A percentile compares a stretch with the other conserved stretches of the same genome.
phyloP scores from a whole-genome alignment of 1,139 yeast species.

The Spathaspora sp. region DNA sequence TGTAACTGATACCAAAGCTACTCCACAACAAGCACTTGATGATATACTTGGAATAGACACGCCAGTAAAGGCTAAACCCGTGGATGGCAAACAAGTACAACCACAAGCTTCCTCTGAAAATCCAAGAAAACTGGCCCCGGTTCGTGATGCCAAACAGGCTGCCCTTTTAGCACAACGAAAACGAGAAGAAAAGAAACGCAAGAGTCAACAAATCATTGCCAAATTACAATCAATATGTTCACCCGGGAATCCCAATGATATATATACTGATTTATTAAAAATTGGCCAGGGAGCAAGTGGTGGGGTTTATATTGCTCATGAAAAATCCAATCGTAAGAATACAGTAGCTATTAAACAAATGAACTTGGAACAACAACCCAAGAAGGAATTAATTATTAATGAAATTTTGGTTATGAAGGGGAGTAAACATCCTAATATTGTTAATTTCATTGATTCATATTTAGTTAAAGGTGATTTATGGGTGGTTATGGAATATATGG shows the following conservation, averaged over 20 bases:
- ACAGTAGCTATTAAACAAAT: conserved; percentile 94
- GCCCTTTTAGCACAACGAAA: conserved; percentile 62
- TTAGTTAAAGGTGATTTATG: conserved; percentile 75
- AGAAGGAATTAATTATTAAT: conserved; percentile 90
- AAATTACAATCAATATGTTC: conserved; percentile 78
- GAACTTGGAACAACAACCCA: conserved; percentile 90
- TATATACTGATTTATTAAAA: conserved; percentile 69
- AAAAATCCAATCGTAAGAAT: conserved; percentile 48
- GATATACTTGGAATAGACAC: conserved; percentile 14
- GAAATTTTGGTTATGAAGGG: conserved; percentile 95
- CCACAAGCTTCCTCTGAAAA: conserved; percentile 5
- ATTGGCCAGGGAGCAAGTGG: conserved; percentile 99
- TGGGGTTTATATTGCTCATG: conserved; percentile 92
- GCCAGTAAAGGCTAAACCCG: no score
- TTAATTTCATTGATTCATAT: conserved; percentile 85
- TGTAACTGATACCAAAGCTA: conserved; percentile 9
- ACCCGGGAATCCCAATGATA: conserved; percentile 79
- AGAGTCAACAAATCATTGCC: conserved; percentile 67
- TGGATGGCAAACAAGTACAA: conserved; percentile 12
- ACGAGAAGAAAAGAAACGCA: conserved; percentile 70
- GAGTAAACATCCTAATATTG: conserved; percentile 85
- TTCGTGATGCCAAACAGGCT: conserved; percentile 56
- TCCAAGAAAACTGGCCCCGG: conserved; percentile 30
- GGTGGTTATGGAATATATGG: conserved; percentile 99
- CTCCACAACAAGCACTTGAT: conserved; percentile 16